Base-by-base conservation (phyloP, 495 filamentous ascomycete species). In the Neohortaea acidophila region DNA sequence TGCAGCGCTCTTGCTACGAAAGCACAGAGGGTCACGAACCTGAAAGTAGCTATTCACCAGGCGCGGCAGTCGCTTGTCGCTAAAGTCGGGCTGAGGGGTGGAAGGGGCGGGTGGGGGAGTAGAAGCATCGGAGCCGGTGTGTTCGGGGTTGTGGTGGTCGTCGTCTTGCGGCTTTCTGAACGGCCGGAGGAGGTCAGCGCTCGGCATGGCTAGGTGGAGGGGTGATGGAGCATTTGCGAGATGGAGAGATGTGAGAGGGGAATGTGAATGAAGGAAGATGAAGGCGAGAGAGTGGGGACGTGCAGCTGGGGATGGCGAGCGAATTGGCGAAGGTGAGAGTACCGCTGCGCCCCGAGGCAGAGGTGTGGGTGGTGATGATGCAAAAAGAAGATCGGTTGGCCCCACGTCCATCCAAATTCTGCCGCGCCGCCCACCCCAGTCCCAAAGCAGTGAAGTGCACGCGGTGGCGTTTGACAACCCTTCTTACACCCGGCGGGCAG, bases 31-130 rank as follows among this genome's bases (percentile, higher is more conserved):
- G 44, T 62, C 68, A 93, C 85, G 72, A 87, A 94, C 86, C 85
- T 94, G 86, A 70, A 89, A 92, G 68, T 83, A 92, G 67, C 77
- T 85, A 55, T 70, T 65, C 68, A 84, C 75, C 59, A 93, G 84
- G 52, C 82, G 81, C 31, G 86, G 86, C 53, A 86, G 65, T 56
- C 85, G 79, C 59, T 89, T 92, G 62, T 94, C 86, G 29, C 75
- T 74, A 35, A 72, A 78, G 61, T 94, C 84, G 25, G 85, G 86
- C 48, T 81, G 80, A 25, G 86, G 86, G 26, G 86, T 94, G 29
- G 79, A 74, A 49, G 86, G 68, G 47, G 83, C 85, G 13, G 56
- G 58, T 35, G 84, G 83, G n/a, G n/a, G n/a, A 36, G 83, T 86
- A 13, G 80, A 79, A 35, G 60, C 65, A 48, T 76, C 79, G 45